Evolutionary conservation across 768 basidiomycete genomes (phyloP).

Genomic region (Favolaschia claudopus): DNA sequence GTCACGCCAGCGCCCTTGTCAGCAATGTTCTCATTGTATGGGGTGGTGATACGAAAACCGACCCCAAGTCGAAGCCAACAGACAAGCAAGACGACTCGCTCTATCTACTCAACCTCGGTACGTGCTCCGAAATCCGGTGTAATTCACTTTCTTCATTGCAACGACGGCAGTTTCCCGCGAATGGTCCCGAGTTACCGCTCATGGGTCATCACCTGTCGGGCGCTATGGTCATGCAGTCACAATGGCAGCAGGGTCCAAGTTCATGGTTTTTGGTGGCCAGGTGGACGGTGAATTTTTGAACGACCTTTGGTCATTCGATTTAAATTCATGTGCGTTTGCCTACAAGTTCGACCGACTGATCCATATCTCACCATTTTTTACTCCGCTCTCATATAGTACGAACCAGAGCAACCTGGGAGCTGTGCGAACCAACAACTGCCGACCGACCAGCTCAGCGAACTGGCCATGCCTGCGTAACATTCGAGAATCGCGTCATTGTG

Average conservation of each 20-base stretch:
- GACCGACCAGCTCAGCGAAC: slow-evolving; percentile 84
- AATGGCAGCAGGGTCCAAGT: slow-evolving; percentile 84
- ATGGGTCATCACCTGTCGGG: slow-evolving; percentile 81
- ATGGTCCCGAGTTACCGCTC: slow-evolving; percentile 89
- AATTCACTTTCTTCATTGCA: slow-evolving; percentile 7
- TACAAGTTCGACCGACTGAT: slow-evolving; percentile 1
- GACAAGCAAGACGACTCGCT: slow-evolving; percentile 92
- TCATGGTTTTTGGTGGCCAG: slow-evolving; percentile 97
- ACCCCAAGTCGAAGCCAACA: slow-evolving; percentile 60
- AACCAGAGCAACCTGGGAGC: slow-evolving; percentile 85
- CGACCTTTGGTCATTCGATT: slow-evolving; percentile 95
- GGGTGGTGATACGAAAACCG: slow-evolving; percentile 96
- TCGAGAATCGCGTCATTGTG: slow-evolving; percentile 86
- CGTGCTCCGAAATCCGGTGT: slow-evolving; percentile 39
- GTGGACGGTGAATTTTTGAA: slow-evolving; percentile 94
- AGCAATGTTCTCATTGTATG: slow-evolving; percentile 96
- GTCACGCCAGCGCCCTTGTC: slow-evolving; percentile 95
- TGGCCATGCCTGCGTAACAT: slow-evolving; percentile 88
- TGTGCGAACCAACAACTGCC: slow-evolving; percentile 65
- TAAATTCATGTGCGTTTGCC: slow-evolving; percentile 81
- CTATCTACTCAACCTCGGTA: slow-evolving; percentile 94
- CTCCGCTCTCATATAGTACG: too few species aligned
- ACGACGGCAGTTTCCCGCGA: slow-evolving; percentile 79
- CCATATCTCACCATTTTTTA: slow-evolving; percentile 10
- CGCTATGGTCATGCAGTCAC: slow-evolving; percentile 96